Evolutionary conservation across 1,284 basidiomycete genomes (phyloP), one percentile per base, ranked within the genome.

Genomic region (Ustilago vetiveriae): DNA sequence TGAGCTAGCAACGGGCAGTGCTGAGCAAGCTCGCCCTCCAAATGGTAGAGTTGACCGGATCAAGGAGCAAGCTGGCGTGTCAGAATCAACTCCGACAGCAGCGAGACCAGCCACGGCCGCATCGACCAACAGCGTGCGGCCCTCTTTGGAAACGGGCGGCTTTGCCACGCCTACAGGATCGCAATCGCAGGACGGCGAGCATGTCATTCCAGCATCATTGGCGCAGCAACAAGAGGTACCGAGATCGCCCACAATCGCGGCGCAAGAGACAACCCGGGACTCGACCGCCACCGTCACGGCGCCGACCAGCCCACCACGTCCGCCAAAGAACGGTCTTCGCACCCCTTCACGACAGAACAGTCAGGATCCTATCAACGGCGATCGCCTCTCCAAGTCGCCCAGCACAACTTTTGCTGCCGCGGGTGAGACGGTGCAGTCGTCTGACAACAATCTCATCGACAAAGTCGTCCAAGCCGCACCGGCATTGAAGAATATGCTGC

Each of bases 281-380:
- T 58, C 55, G 19, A 24, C 13, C 13, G 30, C 35, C 19, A 39
- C 53, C 1, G 36, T 44, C 16, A 39, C 37, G 7, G 17, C 48
- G 4, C 38, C 52, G 3, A 48, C 32, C 6, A 63, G 55, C 14
- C 66, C 66, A 22, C 56, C 67, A 4, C 60, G 67, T 27, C 67
- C 67, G 11, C 56, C 56, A n/a, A 64, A 60, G 41, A 63, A 63
- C 42, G 66, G 37, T 1, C 47, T 54, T 32, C 50, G 66, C 38
- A 55, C 66, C 3, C 59, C 59, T 23, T 70, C 67, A 37, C 55
- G 67, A 36, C 60, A 70, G 29, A 64, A 35, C 53, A 70, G 67
- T 39, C 32, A 47, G 17, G 67, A 64, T 6, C 44, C 47, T 13
- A 55, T 59, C 56, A 38, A 35, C 32, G n/a, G 16, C 22, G 33